Base-by-base conservation (phyloP, 2,329 filamentous ascomycete species). In the Botrytis tulipae region DNA sequence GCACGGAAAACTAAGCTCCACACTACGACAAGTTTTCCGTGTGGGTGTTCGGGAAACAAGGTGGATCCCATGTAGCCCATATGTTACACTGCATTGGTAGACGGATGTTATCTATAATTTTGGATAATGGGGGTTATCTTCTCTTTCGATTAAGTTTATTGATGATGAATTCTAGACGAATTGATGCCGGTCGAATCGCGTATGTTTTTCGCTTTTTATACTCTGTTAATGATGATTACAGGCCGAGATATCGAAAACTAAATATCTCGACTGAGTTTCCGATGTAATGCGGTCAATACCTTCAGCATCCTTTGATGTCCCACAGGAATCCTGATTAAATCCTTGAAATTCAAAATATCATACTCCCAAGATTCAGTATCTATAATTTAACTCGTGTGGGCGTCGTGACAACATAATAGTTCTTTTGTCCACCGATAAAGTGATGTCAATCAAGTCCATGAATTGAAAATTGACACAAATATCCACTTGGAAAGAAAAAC, bases 401-500 rank as follows among this genome's bases (percentile, higher is more conserved):
- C 12, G 14, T 25, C 25, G 7, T 25, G 46, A 14, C 5, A 42
- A 37, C 2, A 18, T 16, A 25, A 46, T 4, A 61, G 25, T 42
- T 62, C 14, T 12, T 18, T 18, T 16, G 16, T 14, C 40, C 2
- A 61, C 1, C 25, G 4, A 18, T 25, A 42, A 25, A 14, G 40
- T 62, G 12, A 42, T n/a, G 16, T 18, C 4, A 18, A 10, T 44
- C 4, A 63, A 20, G n/a, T 20, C 8, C 4, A 29, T 63, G 16
- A 14, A 18, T 20, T 62, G 22, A 42, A 42, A 42, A 14, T 42
- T 3, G 4, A 29, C 10, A 40, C 3, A 10, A 20, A 42, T 12
- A 42, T 9, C 20, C 1, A 6, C 1, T 42, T 2, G 1, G 7
- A 42, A 16, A 29, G 22, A 12, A 42, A 1, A 29, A 0, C 3